Evolutionary conservation across 495 filamentous ascomycete species (phyloP).

Genomic region (Tuber umbilicatum): DNA sequence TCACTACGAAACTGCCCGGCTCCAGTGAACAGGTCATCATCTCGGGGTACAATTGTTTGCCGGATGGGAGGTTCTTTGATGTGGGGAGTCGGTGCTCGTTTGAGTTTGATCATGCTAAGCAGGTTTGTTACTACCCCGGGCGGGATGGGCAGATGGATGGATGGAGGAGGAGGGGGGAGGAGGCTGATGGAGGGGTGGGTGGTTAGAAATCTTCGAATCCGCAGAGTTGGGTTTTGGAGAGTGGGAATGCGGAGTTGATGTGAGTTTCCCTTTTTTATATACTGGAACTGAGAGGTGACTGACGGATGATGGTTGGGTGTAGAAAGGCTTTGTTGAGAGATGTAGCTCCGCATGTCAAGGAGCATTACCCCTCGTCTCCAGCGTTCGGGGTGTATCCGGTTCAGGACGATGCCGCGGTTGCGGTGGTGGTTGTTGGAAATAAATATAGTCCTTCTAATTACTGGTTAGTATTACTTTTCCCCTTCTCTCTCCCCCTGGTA

Average conservation of each 20-base stretch:
- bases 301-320: conserved; percentile 8
- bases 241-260: conserved; percentile 71
- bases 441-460: conserved; percentile 97
- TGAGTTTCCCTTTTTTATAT: conserved; percentile 44
- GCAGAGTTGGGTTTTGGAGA: conserved; percentile 75
- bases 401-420: conserved; percentile 65
- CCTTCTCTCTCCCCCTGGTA: background rate
- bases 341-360: conserved; percentile 66
- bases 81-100: conserved; percentile 79
- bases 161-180: background rate
- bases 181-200: background rate
- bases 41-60: conserved; percentile 75
- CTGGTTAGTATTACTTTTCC: conserved; percentile 54
- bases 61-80: conserved; percentile 78
- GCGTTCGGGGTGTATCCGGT: conserved; percentile 74
- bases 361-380: conserved; percentile 74
- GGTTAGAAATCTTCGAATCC: conserved; percentile 73
- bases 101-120: conserved; percentile 74
- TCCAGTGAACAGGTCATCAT: conserved; percentile 76
- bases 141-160: background rate
- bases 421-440: conserved; percentile 80
- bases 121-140: conserved; percentile 48
- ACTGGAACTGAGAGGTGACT: conserved; percentile 1
- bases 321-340: conserved; percentile 77
- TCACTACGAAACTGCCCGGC: conserved; percentile 80